Evolutionary conservation across 176 grass and related monocot species (phyloP).

Genomic region (Oryza meridionalis): DNA sequence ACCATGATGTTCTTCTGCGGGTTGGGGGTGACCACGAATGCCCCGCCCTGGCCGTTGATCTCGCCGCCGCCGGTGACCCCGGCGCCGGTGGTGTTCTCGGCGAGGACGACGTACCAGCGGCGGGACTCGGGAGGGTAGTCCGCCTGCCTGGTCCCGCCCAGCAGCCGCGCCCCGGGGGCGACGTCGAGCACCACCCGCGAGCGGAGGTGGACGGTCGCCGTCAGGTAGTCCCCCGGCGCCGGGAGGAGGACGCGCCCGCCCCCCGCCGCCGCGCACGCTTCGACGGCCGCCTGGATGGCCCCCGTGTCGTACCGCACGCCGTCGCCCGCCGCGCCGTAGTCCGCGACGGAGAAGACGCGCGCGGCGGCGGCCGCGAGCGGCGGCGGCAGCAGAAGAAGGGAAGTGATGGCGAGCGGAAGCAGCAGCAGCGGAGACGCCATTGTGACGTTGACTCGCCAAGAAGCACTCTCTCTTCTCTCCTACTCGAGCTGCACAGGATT

Average conservation of each 20-base stretch:
- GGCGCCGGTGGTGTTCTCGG: constrained; percentile 72
- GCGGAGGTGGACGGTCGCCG: constrained; percentile 76
- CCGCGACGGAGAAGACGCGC: constrained; percentile 64
- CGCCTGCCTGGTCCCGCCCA: constrained; percentile 70
- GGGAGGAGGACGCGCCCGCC: constrained; percentile 73
- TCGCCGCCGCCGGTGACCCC: constrained; percentile 85
- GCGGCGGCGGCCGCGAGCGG: not conserved
- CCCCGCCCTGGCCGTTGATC: constrained; percentile 88
- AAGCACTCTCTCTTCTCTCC: not conserved
- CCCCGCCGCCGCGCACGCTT: constrained; percentile 58
- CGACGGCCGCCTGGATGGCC: constrained; percentile 75
- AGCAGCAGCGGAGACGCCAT: constrained; percentile 40
- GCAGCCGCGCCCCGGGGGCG: constrained; percentile 64
- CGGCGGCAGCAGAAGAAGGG: not conserved
- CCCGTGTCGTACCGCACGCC: constrained; percentile 67
- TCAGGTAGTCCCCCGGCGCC: constrained; percentile 75
- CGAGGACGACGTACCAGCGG: constrained; percentile 88
- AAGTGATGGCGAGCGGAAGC: not conserved
- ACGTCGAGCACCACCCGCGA: constrained; percentile 75
- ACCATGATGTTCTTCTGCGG: constrained; percentile 91
- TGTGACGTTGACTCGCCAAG: not conserved
- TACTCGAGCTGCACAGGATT: not conserved
- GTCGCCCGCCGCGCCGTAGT: constrained; percentile 75
- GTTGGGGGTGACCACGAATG: constrained; percentile 67
- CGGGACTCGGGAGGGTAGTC: constrained; percentile 71